Evolutionary conservation across 1,139 yeast species (phyloP).

Genomic region (Kazachstania sp.): DNA sequence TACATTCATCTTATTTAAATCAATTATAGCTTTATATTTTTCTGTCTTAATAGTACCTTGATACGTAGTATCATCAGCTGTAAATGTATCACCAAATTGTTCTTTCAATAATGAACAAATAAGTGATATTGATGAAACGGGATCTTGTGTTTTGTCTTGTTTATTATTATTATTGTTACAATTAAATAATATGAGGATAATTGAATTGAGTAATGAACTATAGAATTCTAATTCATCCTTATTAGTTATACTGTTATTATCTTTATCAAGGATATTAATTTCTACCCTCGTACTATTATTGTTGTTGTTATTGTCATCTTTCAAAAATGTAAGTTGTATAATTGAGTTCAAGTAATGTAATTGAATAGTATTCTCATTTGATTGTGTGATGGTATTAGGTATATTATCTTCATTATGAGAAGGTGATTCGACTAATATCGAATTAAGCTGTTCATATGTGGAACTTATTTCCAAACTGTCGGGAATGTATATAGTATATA

Average conservation of each 20-base stretch:
- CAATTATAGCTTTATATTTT: not conserved
- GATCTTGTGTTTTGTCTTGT: too few relatives aligned
- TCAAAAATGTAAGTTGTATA: too few relatives aligned
- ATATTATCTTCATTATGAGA: not conserved
- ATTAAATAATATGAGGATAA: not conserved
- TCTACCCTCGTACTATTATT: not conserved
- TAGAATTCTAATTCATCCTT: too few relatives aligned
- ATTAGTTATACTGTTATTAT: too few relatives aligned
- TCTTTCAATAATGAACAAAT: not conserved
- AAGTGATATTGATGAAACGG: not conserved
- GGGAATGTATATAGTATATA: not conserved
- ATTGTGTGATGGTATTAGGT: too few relatives aligned
- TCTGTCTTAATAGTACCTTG: not conserved
- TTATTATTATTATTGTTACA: not conserved
- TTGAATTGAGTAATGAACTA: too few relatives aligned
- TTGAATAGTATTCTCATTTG: too few relatives aligned
- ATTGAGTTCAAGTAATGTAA: too few relatives aligned
- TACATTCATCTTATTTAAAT: not conserved
- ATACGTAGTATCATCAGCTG: not conserved
- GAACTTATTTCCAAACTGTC: not conserved
- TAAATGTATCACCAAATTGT: not conserved
- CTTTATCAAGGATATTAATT: not conserved
- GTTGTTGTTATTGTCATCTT: not conserved
- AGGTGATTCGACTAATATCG: not conserved
- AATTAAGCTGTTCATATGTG: not conserved